Base-by-base conservation (phyloP, 2,329 filamentous ascomycete genomes). In the Xylariaceae sp. region DNA sequence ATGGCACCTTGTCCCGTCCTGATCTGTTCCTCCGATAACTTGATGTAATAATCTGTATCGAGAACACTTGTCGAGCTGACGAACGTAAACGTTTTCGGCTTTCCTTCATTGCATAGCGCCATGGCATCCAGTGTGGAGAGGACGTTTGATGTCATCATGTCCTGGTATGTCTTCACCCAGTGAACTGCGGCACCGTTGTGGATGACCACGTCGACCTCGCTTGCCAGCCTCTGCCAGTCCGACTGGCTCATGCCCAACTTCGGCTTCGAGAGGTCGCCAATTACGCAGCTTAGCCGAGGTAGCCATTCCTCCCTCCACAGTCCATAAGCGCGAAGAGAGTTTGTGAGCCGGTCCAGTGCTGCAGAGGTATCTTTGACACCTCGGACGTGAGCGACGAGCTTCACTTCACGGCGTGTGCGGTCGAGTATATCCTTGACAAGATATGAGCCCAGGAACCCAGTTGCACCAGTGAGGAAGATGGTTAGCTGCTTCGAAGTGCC, bases 401-500 rank as follows among this genome's bases (percentile, higher is more conserved):
- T n/a, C 7, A 96, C 80, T 64, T 83, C 87, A 7, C 85, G 76
- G 14, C 77, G 74, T 6, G 78, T 76, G 11, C 88, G 80, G 31
- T 83, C 82, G 1, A 96, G 80, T 1, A 96, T 74, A 52, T 96
- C 91, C 50, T 83, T 83, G 24, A 96, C 77, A 7, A 96, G 79
- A 69, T 92, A 96, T 0, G 90, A 84, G 24, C 93, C 92, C 16
- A 97, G 75, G 78, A 97, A 97, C 2, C 93, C 93, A 3, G 92
- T 97, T 3, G 90, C 91, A 39, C 93, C 92, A 3, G 92, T 97
- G 4, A 97, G 76, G 72, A 97, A 89, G 7, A 95, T 28, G 7
- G 16, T 21, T 31, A 28, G 41, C n/a, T 7, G 8, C 4, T 9
- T n/a, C 9, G n/a, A n/a, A n/a, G n/a, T n/a, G n/a, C n/a, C n/a